Evolutionary conservation across 2,329 filamentous ascomycete genomes (phyloP).

Genomic region (Penicillium sp.): DNA sequence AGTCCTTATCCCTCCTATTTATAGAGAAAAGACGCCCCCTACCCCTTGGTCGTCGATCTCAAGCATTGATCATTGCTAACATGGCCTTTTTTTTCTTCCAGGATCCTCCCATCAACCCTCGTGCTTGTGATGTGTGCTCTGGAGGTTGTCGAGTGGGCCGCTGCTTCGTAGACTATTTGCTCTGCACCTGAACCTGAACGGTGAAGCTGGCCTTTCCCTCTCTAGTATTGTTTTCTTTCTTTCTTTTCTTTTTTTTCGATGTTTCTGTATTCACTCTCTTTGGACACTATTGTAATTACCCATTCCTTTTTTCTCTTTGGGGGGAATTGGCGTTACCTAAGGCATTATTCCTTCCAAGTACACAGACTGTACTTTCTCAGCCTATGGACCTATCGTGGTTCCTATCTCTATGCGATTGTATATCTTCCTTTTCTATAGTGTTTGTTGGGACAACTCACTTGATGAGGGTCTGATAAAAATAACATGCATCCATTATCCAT

Average conservation of each 20-base stretch:
- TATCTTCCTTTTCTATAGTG: not conserved
- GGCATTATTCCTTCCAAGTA: not conserved
- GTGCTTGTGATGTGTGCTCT: slow-evolving; percentile 86
- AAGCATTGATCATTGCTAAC: slow-evolving; percentile 10
- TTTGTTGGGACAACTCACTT: not conserved
- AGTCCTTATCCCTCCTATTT: slow-evolving; percentile 35
- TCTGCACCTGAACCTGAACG: not conserved
- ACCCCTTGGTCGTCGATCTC: not conserved
- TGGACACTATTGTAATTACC: slow-evolving; percentile 4
- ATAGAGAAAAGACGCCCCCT: not conserved
- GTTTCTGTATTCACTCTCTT: not conserved
- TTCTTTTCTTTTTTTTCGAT: not conserved
- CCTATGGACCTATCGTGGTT: not conserved
- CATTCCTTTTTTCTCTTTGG: not conserved
- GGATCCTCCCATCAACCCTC: slow-evolving; percentile 91
- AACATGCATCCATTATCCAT: not conserved
- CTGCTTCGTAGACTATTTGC: slow-evolving; percentile 15
- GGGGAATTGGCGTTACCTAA: not conserved
- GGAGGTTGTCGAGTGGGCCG: slow-evolving; percentile 88
- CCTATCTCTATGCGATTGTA: not conserved
- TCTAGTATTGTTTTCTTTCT: not conserved
- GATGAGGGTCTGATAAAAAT: not conserved
- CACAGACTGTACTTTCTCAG: not conserved
- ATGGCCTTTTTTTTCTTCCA: slow-evolving; percentile 36
- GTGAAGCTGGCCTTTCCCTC: slow-evolving; percentile 3